Conservation (phyloP, 345 rosid species). For the Dipteronia dyeriana region DNA sequence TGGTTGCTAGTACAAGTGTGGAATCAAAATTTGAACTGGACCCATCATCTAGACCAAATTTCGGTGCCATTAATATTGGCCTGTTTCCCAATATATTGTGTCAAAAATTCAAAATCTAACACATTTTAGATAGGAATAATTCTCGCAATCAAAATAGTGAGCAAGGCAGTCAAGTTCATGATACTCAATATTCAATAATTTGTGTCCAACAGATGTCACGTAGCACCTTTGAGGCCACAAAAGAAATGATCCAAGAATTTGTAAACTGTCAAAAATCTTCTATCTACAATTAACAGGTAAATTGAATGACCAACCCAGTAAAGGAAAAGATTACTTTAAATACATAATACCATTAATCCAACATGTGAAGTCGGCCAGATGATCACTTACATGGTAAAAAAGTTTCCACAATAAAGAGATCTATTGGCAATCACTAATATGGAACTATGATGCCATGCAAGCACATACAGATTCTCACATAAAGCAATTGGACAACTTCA, state of each 20-base stretch:
- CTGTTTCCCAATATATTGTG: slow-evolving; percentile 40
- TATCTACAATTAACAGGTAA: background rate
- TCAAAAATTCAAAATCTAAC: background rate
- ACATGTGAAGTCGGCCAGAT: background rate
- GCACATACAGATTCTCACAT: background rate
- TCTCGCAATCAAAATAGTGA: background rate
- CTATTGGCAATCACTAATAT: background rate
- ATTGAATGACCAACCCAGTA: background rate
- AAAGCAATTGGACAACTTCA: background rate
- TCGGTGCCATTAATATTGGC: slow-evolving; percentile 91
- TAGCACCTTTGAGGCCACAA: background rate
- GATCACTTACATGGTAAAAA: background rate
- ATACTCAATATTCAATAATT: slow-evolving; percentile 7
- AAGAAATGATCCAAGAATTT: background rate
- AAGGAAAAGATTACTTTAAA: background rate
- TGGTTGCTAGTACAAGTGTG: slow-evolving; percentile 84
- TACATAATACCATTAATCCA: background rate
- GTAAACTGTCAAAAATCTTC: background rate
- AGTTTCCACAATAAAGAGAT: background rate
- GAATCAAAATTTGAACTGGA: slow-evolving; percentile 73
- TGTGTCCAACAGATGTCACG: too few relatives aligned
- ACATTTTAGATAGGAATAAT: background rate
- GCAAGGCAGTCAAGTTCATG: background rate
- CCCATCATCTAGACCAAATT: slow-evolving; percentile 77
- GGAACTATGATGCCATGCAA: background rate